Conservation (phyloP, 257 asterid species). For the Vinca minor region DNA sequence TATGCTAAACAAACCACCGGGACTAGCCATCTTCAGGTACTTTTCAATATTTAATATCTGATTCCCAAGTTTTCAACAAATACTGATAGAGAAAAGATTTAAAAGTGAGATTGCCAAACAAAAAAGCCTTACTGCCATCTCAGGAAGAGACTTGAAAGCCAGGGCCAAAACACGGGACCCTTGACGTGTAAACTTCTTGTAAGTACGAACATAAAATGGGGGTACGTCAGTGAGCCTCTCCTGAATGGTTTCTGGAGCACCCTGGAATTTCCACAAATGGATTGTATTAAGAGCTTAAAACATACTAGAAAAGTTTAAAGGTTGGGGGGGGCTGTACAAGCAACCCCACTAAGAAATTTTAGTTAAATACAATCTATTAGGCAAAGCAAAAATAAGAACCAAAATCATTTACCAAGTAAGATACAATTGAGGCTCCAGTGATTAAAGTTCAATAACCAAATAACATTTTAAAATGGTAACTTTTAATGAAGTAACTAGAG, state of each 20-base stretch:
- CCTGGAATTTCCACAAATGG: conserved; percentile 40
- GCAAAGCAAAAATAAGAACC: background rate
- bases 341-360: background rate
- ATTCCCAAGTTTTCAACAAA: background rate
- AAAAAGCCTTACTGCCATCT: conserved; percentile 70
- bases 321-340: background rate
- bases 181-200: conserved; percentile 92
- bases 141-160: conserved; percentile 89
- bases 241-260: conserved; percentile 98
- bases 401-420: background rate
- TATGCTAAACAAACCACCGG: background rate
- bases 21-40: background rate
- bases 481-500: background rate
- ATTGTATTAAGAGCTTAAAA: background rate
- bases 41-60: too few species aligned
- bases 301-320: background rate
- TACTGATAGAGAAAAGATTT: background rate
- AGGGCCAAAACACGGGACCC: conserved; percentile 97
- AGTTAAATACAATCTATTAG: background rate
- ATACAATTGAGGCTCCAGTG: background rate
- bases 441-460: background rate
- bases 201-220: conserved; percentile 55
- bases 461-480: background rate
- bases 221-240: conserved; percentile 91
- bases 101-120: background rate